Base-by-base conservation (phyloP, 129 eudicot species). In the Pulicaria dysenterica region DNA sequence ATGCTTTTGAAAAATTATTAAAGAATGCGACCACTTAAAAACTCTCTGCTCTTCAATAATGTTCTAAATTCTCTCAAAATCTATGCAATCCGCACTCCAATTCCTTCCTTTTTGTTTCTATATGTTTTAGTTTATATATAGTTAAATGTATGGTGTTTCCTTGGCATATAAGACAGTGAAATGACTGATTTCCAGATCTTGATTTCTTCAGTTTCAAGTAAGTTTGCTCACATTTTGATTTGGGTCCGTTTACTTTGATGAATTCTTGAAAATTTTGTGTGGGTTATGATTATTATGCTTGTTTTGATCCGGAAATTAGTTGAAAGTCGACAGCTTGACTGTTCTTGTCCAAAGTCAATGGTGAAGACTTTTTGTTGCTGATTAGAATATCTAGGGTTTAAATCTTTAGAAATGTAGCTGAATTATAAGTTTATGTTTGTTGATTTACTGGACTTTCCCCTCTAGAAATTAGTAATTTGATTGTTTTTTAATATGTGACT, bases 211-310 rank as follows among this genome's bases (percentile, higher is more conserved):
- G 8, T 37, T 46, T 58, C 17, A 76, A 46, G 80, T 76, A 67
- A 76, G 80, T 76, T 58, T 67, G 38, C 45, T 40, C 17, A 48
- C 5, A 8, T 19, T 8, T 9, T 41, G 54, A 69, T 40, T 24
- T 76, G 43, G 60, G 77, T 40, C 13, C 24, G 44, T 54, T 78
- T 62, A 15, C 36, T 77, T 49, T 53, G 58, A 31, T 62, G 44
- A 53, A 13, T 51, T 70, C 8, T 53, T 78, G 59, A 54, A 42
- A 24, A 15, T 71, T 10, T 70, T 6, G 71, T 42, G 43, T 70
- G 72, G 73, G 72, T 78, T 77, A 40, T 70, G 73, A 58, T 14
- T 64, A 51, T 62, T 70, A 51, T 70, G 73, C 82, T 17, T 53
- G 65, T 77, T 61, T 77, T 62, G 77, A 62, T 78, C 43, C 43